Evolutionary conservation across 441 rosid species (phyloP), one percentile per base, ranked within the genome.

Genomic region (Gossypium lobatum): DNA sequence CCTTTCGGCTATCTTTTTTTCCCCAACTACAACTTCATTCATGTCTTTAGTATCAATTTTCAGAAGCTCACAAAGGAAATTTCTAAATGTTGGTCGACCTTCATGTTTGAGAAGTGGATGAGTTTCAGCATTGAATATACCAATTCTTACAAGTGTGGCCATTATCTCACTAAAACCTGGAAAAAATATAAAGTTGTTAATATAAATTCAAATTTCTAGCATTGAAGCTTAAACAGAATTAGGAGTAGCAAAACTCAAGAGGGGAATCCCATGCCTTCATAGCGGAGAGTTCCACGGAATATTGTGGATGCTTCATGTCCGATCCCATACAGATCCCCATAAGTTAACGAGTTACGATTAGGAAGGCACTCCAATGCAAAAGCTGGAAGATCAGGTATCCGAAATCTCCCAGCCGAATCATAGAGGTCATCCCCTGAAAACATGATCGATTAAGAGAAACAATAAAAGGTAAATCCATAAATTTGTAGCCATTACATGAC

Each of bases 331-430:
- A 81, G 55, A 59, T 91, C 87, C 16, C 91, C 97, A 37, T 91
- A 95, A 73, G 86, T 81, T 79, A 95, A 79, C 5, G 98, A 92
- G 79, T 95, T 85, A 6, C 97, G 94, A 74, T 92, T 95, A 1
- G 98, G 94, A 71, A 95, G 80, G 81, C 94, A 95, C 79, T 95
- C 98, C 76, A 95, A 79, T 72, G 97, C 97, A 82, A 95, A 95
- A 78, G 98, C 96, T 37, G 97, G 98, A 77, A 95, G 92, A 76
- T 91, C 83, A 13, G 97, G 82, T 64, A 92, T 77, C 73, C 93
- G 82, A 73, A 82, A 80, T 75, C 80, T 87, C 59, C 59, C 75
- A 4, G 91, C 90, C 62, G 97, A 95, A 85, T 88, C 94, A 79
- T 88, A 92, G 26, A 95, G 92, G 60, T 79, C 50, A 61, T 88